Base-by-base conservation (phyloP, 371 early-diverging fungal genomes). In the Haplosporangium sp. region DNA sequence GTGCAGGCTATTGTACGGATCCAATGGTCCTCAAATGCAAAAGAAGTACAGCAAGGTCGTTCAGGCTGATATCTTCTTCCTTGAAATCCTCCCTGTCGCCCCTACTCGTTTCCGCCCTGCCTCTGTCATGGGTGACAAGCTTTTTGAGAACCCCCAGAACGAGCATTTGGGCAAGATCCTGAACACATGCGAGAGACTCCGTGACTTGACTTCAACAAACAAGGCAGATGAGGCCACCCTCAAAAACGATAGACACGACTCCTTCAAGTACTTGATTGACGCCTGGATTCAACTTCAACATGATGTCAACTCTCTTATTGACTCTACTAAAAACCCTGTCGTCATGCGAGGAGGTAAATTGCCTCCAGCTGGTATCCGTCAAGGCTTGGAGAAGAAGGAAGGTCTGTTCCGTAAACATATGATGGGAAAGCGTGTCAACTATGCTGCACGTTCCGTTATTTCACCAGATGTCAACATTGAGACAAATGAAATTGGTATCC, bases 351-450 rank as follows among this genome's bases (percentile, higher is more conserved):
- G 91, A 64, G 90, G 91, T 71, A 81, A 87, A 65, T 69, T 82
- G 9, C 85, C 88, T 0, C 91, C 96, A 17, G 91, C 95, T 9
- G 99, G 99, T 77, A 95, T 99, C 63, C 95, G 97, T 56, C 99
- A 99, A 85, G 84, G 98, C 9, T 87, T 99, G 60, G 99, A 99
- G 86, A 99, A 99, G 94, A 99, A 99, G 89, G 99, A 99, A 83
- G 99, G 99, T 76, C 86, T 99, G 55, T 99, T 99, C 90, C 90
- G 99, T 66, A 98, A 96, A 87, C 98, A 99, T 85, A 99, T 99
- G 96, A 99, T 99, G 99, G 99, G 99, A 65, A 99, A 99, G 87
- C 94, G 99, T 86, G 99, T 99, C 83, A 99, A 99, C 88, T 99
- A 94, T 84, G 97, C 99, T 9, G 99, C 99, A n/a, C 93, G 99